Evolutionary conservation across 352 stramenopile species (phyloP), one percentile per base, ranked within the genome.

Genomic region (Achlya hypogyna): DNA sequence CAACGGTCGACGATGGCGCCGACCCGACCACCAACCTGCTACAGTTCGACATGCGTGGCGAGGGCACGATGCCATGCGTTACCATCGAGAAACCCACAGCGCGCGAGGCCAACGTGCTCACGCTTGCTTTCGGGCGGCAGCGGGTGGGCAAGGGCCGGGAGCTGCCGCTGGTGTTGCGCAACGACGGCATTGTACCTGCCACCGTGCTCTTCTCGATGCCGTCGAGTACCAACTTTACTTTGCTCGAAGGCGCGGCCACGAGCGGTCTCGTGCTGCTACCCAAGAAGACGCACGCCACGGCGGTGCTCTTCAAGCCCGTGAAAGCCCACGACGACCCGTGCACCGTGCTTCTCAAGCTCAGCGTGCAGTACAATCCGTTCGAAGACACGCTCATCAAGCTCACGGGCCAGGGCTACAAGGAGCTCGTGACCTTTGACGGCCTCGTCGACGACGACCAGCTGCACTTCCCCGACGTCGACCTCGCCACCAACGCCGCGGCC

Each of bases 31-130:
- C 43, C 25, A 56, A 53, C 29, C 28, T 51, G 38, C 75, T 98
- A 0, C 71, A 93, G 38, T 98, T 98, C 65, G 86, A 97, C 31
- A 65, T 98, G 58, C 76, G 82, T n/a, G 86, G 86, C 0, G 84
- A 97, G 76, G 93, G 94, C 40, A 98, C 91, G 5, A 88, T 98
- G 73, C 93, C 94, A 0, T 97, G 87, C 40, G 73, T 98, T 2
- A 91, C 88, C 8, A 76, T 98, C 23, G 76, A 89, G 5, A 78
- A 93, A n/a, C 93, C 93, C 5, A 83, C 74, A 1, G 65, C 74
- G 9, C 78, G 83, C 22, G 86, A 96, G 29, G 68, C 69, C 1
- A 75, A 63, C 35, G 72, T 72, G 0, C 62, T 97, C 10, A 23
- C 87, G 14, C 68, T 98, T 51, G 69, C 92, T 52, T 98, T 96